These are phyloP conservation scores for Telopea speciosissima DNA, from an alignment of 177 flowering plant species.

Conservation along the genomic window DNA sequence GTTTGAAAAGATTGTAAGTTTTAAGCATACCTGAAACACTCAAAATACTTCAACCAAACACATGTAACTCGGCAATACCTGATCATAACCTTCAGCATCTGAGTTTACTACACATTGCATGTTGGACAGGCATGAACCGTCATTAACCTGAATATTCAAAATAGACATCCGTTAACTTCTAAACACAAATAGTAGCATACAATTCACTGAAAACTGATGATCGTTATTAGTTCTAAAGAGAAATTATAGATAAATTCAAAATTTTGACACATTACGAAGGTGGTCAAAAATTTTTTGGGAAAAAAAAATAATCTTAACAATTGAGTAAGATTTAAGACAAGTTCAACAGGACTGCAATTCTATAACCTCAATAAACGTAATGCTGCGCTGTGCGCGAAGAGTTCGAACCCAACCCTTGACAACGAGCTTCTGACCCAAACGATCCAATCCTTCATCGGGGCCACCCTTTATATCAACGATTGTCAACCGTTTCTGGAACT, in stretches of 20 bases:
- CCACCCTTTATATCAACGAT: slow-evolving; percentile 73
- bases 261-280: background rate
- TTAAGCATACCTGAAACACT: background rate
- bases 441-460: slow-evolving; percentile 58
- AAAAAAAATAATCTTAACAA: background rate
- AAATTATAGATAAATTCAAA: background rate
- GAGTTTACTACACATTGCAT: slow-evolving; percentile 88
- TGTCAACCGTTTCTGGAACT: slow-evolving; percentile 57
- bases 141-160: slow-evolving; percentile 57
- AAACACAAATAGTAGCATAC: background rate
- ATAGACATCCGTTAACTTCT: background rate
- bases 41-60: too few relatives aligned
- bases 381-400: slow-evolving; percentile 71
- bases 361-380: slow-evolving; percentile 76
- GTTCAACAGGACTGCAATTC: background rate
- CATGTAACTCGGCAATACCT: slow-evolving; percentile 36
- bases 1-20: background rate
- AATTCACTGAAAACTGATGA: background rate
- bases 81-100: slow-evolving; percentile 91
- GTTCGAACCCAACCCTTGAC: slow-evolving; percentile 95
- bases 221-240: background rate
- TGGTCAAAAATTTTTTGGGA: background rate
- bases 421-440: slow-evolving; percentile 56
- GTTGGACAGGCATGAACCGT: slow-evolving; percentile 98
- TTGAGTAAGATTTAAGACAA: background rate